Percentiles rank a stretch among this genome's conserved stretches.
Conservation (phyloP, 2,329 filamentous ascomycete species). For the Neonectria magnoliae region DNA sequence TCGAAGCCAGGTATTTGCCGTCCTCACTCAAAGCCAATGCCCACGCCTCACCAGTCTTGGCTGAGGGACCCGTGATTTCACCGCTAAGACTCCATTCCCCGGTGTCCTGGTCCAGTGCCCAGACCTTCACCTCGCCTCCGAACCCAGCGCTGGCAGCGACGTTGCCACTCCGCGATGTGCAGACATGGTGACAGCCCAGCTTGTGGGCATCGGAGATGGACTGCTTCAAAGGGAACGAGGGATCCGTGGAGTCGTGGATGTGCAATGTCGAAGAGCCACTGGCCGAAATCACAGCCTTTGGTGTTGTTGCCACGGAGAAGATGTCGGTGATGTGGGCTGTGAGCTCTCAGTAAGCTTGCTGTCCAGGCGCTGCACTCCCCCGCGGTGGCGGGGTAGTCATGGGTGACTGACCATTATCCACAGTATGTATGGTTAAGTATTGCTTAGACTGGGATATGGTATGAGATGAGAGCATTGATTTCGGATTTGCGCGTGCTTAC, state of each 20-base stretch:
- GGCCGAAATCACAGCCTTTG: slow-evolving; percentile 79
- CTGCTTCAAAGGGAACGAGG: slow-evolving; percentile 81
- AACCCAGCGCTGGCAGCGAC: slow-evolving; percentile 88
- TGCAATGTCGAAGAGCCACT: slow-evolving; percentile 86
- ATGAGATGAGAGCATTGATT: slow-evolving; percentile 10
- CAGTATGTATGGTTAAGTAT: slow-evolving; percentile 92
- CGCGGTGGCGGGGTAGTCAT: slow-evolving; percentile 44
- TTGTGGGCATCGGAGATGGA: slow-evolving; percentile 83
- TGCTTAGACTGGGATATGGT: slow-evolving; percentile 81
- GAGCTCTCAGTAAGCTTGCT: slow-evolving; percentile 30
- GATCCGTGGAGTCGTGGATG: slow-evolving; percentile 77
- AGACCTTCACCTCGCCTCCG: slow-evolving; percentile 86
- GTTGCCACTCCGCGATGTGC: slow-evolving; percentile 73
- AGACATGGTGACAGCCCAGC: slow-evolving; percentile 91
- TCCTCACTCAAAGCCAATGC: slow-evolving; percentile 86
- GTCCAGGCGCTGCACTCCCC: slow-evolving; percentile 25
- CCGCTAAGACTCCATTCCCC: slow-evolving; percentile 60
- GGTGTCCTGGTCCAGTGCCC: slow-evolving; percentile 69
- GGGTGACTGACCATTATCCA: slow-evolving; percentile 77
- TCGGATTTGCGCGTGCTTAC: slow-evolving; percentile 29
- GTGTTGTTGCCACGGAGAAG: slow-evolving; percentile 82
- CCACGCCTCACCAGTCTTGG: slow-evolving; percentile 81
- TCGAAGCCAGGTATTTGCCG: slow-evolving; percentile 85
- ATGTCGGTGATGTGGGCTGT: slow-evolving; percentile 86
- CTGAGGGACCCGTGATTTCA: slow-evolving; percentile 55